Percentiles rank a stretch among this genome's conserved stretches.
These are phyloP conservation scores for Geotrichum australiense DNA, from an alignment of 1,139 yeast genomes.

Conservation along the genomic window DNA sequence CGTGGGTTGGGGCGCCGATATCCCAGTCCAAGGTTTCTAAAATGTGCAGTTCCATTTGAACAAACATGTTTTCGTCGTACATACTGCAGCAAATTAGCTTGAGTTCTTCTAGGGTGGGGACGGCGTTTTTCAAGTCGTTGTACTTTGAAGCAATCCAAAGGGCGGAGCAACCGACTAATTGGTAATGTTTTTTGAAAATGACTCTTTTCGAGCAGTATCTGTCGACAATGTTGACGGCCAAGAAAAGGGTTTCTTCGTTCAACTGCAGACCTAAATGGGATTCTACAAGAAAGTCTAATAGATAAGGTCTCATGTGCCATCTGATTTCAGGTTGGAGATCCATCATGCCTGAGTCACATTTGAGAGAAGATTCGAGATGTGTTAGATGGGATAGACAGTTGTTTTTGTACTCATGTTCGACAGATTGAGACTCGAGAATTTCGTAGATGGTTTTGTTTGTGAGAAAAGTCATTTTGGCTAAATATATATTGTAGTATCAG, in stretches of 20 bases:
- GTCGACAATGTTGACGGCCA: conserved; percentile 77
- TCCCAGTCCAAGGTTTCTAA: conserved; percentile 80
- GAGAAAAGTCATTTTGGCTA: background rate
- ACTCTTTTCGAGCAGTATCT: conserved; percentile 86
- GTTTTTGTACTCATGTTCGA: conserved; percentile 11
- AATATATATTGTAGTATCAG: background rate
- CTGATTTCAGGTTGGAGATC: conserved; percentile 87
- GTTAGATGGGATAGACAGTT: conserved; percentile 9
- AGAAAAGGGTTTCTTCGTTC: conserved; percentile 70
- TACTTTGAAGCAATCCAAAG: conserved; percentile 94
- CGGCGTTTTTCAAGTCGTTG: conserved; percentile 77
- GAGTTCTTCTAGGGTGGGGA: conserved; percentile 75
- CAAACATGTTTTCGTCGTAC: conserved; percentile 83
- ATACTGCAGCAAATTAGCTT: conserved; percentile 75
- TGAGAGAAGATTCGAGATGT: conserved; percentile 6
- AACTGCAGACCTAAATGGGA: conserved; percentile 71
- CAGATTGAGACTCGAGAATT: conserved; percentile 11
- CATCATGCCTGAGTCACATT: conserved; percentile 49
- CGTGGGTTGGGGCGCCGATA: conserved; percentile 49
- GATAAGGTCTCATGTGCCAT: conserved; percentile 88
- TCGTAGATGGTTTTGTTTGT: background rate
- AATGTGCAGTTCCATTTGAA: conserved; percentile 92
- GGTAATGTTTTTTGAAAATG: conserved; percentile 88
- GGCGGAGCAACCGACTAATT: conserved; percentile 86
- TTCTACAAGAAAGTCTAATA: conserved; percentile 76